These are phyloP conservation scores for Musa schizocarpa DNA, from an alignment of 176 grass and related monocot species.

Conservation along the genomic window DNA sequence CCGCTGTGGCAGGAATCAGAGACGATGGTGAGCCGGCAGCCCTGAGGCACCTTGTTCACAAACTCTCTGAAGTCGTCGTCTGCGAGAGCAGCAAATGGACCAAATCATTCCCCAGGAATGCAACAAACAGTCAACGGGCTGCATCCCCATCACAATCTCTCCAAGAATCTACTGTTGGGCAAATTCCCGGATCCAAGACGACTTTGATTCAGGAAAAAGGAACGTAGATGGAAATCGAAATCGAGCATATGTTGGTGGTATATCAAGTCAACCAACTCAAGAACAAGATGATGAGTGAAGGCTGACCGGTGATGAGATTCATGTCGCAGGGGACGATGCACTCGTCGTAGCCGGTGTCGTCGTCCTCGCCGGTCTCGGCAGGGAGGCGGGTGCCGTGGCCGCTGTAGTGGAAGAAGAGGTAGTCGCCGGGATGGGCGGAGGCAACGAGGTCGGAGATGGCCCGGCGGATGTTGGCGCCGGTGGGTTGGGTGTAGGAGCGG, in stretches of 20 bases:
- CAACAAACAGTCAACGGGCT: background rate
- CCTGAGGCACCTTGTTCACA: conserved; percentile 59
- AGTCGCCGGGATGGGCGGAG: conserved; percentile 48
- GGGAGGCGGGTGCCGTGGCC: conserved; percentile 87
- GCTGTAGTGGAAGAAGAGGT: conserved; percentile 94
- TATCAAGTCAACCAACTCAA: background rate
- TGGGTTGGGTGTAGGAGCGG: conserved; percentile 47
- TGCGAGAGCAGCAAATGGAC: conserved; percentile 14
- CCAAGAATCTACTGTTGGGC: background rate
- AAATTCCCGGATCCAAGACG: background rate
- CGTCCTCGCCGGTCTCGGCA: conserved; percentile 67
- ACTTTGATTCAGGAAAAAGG: too few relatives aligned
- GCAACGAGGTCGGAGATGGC: conserved; percentile 40
- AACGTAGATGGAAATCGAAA: too few relatives aligned
- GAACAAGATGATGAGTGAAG: background rate
- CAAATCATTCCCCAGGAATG: too few relatives aligned
- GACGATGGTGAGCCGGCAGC: conserved; percentile 79
- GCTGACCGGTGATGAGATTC: conserved; percentile 90
- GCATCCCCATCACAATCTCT: background rate
- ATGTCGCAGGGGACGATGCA: conserved; percentile 98
- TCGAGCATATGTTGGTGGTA: too few relatives aligned
- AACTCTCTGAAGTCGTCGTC: conserved; percentile 87
- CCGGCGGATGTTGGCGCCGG: conserved; percentile 70
- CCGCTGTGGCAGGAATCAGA: conserved; percentile 97
- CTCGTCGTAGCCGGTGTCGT: conserved; percentile 95